These are phyloP conservation scores for Rubia peregrina DNA, from an alignment of 305 asterid genomes.

Conservation along the genomic window DNA sequence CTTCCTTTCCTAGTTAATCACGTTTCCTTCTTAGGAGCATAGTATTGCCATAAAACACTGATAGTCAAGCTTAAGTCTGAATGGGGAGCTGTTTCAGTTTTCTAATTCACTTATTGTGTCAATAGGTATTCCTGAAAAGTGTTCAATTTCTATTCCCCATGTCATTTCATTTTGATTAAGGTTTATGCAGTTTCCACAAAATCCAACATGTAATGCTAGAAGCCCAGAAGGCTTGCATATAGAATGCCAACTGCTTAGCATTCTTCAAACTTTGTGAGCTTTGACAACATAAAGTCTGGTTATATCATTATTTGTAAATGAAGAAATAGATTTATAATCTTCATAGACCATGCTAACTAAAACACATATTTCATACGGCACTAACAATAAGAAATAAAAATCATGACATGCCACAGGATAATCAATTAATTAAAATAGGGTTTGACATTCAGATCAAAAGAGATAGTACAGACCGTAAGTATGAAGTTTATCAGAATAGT, in stretches of 20 bases:
- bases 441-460: constrained; percentile 3
- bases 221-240: neutral
- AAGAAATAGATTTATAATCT: neutral
- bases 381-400: neutral
- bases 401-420: neutral
- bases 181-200: neutral
- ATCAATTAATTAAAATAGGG: neutral
- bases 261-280: neutral
- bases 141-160: neutral
- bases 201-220: neutral
- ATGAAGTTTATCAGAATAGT: neutral
- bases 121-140: neutral
- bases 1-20: neutral
- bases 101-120: neutral
- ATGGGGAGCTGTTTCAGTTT: neutral
- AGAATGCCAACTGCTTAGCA: neutral
- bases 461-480: neutral
- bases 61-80: neutral
- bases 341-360: neutral
- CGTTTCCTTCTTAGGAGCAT: neutral
- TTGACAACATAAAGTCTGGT: neutral
- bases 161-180: neutral
- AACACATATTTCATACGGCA: neutral
- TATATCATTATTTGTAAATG: neutral
- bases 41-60: neutral